phyloP scores from a whole-genome alignment of 1,284 basidiomycete species.

The Rugiboletus extremiorientalis region DNA sequence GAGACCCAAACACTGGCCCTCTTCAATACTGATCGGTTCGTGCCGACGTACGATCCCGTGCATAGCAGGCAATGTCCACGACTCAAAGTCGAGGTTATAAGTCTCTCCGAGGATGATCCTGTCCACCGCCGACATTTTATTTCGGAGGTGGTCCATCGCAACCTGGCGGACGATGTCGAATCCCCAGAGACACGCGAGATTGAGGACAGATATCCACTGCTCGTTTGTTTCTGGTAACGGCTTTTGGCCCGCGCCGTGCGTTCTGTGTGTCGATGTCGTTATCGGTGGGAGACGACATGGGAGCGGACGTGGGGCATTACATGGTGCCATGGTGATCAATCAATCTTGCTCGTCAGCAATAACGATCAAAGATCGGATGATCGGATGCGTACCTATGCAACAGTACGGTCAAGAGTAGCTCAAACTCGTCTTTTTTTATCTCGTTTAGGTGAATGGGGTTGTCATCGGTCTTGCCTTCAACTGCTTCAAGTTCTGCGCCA shows the following conservation, averaged over 20 bases:
- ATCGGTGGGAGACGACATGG: neutral
- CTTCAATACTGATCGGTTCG: slow-evolving; percentile 7
- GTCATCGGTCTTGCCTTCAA: slow-evolving; percentile 10
- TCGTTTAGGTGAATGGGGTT: slow-evolving; percentile 11
- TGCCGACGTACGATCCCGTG: slow-evolving; percentile 12
- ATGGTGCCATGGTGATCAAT: neutral
- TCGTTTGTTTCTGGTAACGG: neutral
- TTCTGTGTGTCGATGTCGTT: neutral
- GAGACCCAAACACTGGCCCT: slow-evolving; percentile 9
- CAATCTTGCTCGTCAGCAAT: neutral
- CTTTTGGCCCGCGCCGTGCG: neutral
- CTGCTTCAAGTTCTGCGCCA: neutral
- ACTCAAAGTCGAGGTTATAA: slow-evolving; percentile 2
- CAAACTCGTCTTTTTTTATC: slow-evolving; percentile 12
- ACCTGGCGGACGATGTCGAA: slow-evolving; percentile 1
- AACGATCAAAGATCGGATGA: neutral
- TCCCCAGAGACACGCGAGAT: slow-evolving; percentile 15
- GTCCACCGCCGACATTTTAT: neutral
- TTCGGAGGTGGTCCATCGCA: neutral
- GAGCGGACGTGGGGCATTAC: neutral
- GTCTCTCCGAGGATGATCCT: slow-evolving; percentile 6
- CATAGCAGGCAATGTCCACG: slow-evolving; percentile 18
- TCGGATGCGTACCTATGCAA: slow-evolving; percentile 2
- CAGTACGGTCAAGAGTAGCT: slow-evolving; percentile 9
- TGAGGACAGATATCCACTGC: slow-evolving; percentile 17